Conservation (phyloP, 768 basidiomycete species). For the Mycena rebaudengoi region DNA sequence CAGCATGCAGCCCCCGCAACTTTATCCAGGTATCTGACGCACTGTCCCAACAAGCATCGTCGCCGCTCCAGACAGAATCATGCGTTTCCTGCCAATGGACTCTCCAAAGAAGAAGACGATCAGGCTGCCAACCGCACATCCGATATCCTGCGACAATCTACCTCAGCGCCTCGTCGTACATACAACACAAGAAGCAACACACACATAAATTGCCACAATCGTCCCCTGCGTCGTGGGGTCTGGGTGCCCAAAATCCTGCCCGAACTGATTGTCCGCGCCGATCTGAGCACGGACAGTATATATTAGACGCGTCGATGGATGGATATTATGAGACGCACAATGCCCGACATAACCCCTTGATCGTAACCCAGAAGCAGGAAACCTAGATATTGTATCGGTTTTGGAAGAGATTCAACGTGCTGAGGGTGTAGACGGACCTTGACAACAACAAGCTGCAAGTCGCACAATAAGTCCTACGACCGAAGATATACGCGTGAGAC, state of each 20-base stretch:
- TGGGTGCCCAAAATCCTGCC: constrained; percentile 46
- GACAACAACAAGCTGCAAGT: constrained; percentile 49
- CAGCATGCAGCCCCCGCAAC: too few relatives aligned
- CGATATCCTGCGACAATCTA: constrained; percentile 43
- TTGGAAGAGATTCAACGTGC: too few relatives aligned
- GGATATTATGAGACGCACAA: constrained; percentile 39
- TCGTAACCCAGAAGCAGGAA: constrained; percentile 49
- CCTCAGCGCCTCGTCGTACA: too few relatives aligned
- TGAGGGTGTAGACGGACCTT: too few relatives aligned
- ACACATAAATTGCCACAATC: constrained; percentile 49
- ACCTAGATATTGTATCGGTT: not conserved
- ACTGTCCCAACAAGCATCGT: constrained; percentile 51
- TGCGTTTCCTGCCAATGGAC: constrained; percentile 45
- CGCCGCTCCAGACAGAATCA: constrained; percentile 47
- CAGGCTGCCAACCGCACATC: constrained; percentile 47
- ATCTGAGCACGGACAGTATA: constrained; percentile 33
- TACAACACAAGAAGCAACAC: too few relatives aligned
- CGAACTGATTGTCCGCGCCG: constrained; percentile 52
- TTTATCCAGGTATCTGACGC: constrained; percentile 1
- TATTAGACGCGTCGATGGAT: too few relatives aligned
- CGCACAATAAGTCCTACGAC: not conserved
- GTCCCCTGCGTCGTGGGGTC: constrained; percentile 47
- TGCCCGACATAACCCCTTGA: constrained; percentile 53
- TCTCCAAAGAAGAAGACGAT: constrained; percentile 50
- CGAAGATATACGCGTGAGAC: not conserved